These are phyloP conservation scores for Hibiscus tridactylites DNA, from an alignment of 345 rosid species.

Conservation along the genomic window DNA sequence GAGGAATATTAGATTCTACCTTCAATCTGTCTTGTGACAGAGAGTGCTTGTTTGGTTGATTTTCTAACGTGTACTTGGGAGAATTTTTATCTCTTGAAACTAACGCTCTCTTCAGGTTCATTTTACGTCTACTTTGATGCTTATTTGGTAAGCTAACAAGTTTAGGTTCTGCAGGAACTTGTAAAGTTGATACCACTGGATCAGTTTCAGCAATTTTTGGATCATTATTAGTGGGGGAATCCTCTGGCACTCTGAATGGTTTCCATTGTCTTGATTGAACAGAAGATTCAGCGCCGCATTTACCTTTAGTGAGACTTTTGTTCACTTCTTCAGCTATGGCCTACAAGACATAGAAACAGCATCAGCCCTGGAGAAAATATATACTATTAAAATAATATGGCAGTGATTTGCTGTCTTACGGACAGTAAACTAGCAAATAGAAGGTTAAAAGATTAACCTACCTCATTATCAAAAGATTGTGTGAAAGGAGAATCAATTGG, in stretches of 20 bases:
- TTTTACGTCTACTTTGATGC: slow-evolving; percentile 62
- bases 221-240: slow-evolving; percentile 27
- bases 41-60: slow-evolving; percentile 29
- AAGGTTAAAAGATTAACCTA: slow-evolving; percentile 20
- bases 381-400: not conserved
- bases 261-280: slow-evolving; percentile 42
- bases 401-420: not conserved
- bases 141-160: slow-evolving; percentile 31
- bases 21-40: slow-evolving; percentile 34
- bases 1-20: slow-evolving; percentile 23
- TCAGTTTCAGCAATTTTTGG: slow-evolving; percentile 32
- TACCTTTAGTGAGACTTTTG: slow-evolving; percentile 28
- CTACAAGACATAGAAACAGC: slow-evolving; percentile 25
- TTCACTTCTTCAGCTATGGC: slow-evolving; percentile 34
- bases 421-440: not conserved
- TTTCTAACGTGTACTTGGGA: slow-evolving; percentile 34
- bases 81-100: slow-evolving; percentile 27
- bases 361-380: not conserved
- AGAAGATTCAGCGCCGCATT: slow-evolving; percentile 34
- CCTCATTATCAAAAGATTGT: slow-evolving; percentile 37
- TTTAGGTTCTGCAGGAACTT: slow-evolving; percentile 32
- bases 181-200: slow-evolving; percentile 26
- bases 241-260: slow-evolving; percentile 31
- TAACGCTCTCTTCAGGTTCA: slow-evolving; percentile 36
- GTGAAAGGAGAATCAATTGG: slow-evolving; percentile 25